A percentile compares a stretch with the other conserved stretches of the same genome.
These are phyloP conservation scores for Paramecium sexaurelia DNA, from an alignment of 73 alveolate species.

Conservation along the genomic window DNA sequence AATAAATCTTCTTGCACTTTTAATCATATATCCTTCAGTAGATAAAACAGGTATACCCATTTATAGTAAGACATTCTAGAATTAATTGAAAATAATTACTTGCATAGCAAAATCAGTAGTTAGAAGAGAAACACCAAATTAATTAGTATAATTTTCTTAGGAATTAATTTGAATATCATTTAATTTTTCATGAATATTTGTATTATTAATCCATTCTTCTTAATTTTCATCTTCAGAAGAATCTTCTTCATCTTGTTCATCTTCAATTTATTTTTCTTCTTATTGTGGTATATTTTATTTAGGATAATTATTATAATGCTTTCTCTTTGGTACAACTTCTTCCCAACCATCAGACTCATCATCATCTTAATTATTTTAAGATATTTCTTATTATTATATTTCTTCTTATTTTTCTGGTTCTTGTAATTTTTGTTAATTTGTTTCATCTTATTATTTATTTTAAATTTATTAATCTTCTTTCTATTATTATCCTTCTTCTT, in stretches of 20 bases:
- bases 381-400: neutral
- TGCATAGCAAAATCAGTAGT: constrained; percentile 69
- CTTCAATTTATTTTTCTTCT: neutral
- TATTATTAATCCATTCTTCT: constrained; percentile 66
- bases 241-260: constrained; percentile 40
- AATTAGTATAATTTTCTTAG: neutral
- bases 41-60: constrained; percentile 67
- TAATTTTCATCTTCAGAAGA: constrained; percentile 57
- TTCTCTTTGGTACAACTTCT: constrained; percentile 61
- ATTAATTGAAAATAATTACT: neutral
- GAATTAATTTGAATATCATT: neutral
- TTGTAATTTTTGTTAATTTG: constrained; percentile 1
- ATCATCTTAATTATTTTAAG: neutral
- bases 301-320: neutral
- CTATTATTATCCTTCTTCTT: neutral
- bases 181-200: constrained; percentile 29
- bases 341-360: constrained; percentile 62
- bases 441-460: neutral
- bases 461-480: neutral
- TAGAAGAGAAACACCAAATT: constrained; percentile 38
- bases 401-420: neutral
- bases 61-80: constrained; percentile 55
- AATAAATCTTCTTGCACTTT: constrained; percentile 61
- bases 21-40: constrained; percentile 54
- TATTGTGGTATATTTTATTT: neutral